Percentiles rank a stretch among this genome's conserved stretches.
phyloP scores from a whole-genome alignment of 495 filamentous ascomycete genomes.

The Trichoderma virens region DNA sequence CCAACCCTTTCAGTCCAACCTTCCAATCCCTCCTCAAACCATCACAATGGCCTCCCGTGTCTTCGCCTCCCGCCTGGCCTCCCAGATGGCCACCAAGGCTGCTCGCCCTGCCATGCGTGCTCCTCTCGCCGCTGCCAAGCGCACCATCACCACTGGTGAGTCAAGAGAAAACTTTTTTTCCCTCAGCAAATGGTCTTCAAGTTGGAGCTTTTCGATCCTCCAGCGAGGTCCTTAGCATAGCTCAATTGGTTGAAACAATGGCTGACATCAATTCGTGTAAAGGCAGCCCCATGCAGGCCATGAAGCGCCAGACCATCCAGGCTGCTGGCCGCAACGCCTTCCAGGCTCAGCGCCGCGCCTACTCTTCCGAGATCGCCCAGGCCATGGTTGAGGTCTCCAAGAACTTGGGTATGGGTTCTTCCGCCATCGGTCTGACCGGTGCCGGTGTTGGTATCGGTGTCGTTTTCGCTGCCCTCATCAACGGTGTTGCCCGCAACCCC shows the following conservation, averaged over 20 bases:
- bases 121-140: conserved; percentile 55
- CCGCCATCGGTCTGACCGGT: conserved; percentile 83
- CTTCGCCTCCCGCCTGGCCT: conserved; percentile 56
- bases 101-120: conserved; percentile 60
- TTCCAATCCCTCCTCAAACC: conserved; percentile 33
- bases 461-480: conserved; percentile 80
- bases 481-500: conserved; percentile 81
- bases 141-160: conserved; percentile 53
- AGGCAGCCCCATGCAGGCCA: conserved; percentile 49
- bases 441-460: conserved; percentile 90
- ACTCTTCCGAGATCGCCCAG: conserved; percentile 73
- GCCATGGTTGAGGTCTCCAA: conserved; percentile 83
- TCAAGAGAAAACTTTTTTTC: conserved; percentile 16
- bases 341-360: conserved; percentile 57
- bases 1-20: conserved; percentile 31
- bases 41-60: conserved; percentile 69
- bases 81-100: conserved; percentile 68
- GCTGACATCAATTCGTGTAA: conserved; percentile 22
- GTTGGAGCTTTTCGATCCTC: conserved; percentile 12
- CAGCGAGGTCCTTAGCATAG: neutral
- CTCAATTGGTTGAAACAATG: conserved; percentile 6
- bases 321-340: conserved; percentile 53
- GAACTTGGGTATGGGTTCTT: conserved; percentile 79
- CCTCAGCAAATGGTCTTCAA: conserved; percentile 10
- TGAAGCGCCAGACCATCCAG: conserved; percentile 57